These are phyloP conservation scores for Eragrostis curvula DNA, from an alignment of 176 grass and related monocot species.

Conservation along the genomic window DNA sequence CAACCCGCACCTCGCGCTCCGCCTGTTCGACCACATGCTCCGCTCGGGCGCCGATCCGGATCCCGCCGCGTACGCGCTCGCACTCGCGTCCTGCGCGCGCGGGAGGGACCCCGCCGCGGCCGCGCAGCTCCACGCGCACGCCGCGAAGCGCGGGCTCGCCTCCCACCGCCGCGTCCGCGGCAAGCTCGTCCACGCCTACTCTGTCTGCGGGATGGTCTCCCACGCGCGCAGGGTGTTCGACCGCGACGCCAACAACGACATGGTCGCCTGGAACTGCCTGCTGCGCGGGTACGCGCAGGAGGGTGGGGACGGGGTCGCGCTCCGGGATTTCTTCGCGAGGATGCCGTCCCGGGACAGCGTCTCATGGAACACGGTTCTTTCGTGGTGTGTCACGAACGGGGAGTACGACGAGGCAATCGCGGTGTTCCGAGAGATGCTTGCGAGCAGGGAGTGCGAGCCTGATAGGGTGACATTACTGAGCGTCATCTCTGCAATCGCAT, in stretches of 20 bases:
- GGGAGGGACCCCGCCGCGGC: slow-evolving; percentile 4
- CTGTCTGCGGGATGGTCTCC: slow-evolving; percentile 37
- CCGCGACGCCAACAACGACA: slow-evolving; percentile 40
- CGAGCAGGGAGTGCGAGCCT: slow-evolving; percentile 41
- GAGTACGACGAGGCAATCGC: slow-evolving; percentile 49
- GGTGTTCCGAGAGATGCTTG: slow-evolving; percentile 55
- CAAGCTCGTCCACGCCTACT: slow-evolving; percentile 55
- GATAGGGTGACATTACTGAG: slow-evolving; percentile 63
- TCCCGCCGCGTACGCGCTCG: slow-evolving; percentile 50
- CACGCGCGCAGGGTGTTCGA: slow-evolving; percentile 70
- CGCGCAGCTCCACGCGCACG: slow-evolving; percentile 57
- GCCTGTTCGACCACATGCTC: slow-evolving; percentile 53
- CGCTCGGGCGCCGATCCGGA: slow-evolving; percentile 53
- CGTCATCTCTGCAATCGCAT: slow-evolving; percentile 55
- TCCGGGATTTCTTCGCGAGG: slow-evolving; percentile 47
- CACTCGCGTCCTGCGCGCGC: slow-evolving; percentile 56
- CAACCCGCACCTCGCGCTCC: slow-evolving; percentile 49
- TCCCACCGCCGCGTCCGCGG: slow-evolving; percentile 49
- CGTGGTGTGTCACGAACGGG: slow-evolving; percentile 45
- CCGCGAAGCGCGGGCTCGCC: slow-evolving; percentile 38
- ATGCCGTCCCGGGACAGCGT: slow-evolving; percentile 63
- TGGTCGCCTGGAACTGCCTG: slow-evolving; percentile 65
- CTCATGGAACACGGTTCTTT: slow-evolving; percentile 70
- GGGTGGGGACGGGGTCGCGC: slow-evolving; percentile 21
- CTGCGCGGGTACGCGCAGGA: slow-evolving; percentile 56